Conservation (phyloP, 2,329 filamentous ascomycete species). For the Chrysoporthe puriensis region DNA sequence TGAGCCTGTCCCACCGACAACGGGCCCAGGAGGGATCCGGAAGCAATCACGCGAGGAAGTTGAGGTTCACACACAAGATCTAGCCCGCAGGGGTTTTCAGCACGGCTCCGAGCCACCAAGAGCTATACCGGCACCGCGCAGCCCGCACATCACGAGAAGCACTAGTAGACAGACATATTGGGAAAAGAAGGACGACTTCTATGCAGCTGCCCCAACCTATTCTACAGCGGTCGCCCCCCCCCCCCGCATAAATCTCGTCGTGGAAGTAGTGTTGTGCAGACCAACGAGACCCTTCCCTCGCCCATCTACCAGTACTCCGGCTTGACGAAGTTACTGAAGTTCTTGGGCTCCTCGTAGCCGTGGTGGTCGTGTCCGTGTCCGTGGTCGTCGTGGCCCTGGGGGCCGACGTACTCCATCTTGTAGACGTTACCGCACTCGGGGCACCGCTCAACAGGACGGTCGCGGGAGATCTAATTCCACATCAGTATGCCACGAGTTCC, state of each 20-base stretch:
- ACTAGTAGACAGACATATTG: neutral
- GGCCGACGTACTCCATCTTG: constrained; percentile 97
- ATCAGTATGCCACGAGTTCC: constrained; percentile 9
- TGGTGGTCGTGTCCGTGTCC: constrained; percentile 56
- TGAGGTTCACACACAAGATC: neutral
- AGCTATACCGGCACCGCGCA: neutral
- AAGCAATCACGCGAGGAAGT: neutral
- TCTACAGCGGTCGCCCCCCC: constrained; percentile 42
- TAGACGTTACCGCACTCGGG: constrained; percentile 94
- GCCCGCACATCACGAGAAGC: constrained; percentile 1
- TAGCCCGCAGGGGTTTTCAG: neutral
- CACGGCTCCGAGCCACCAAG: neutral
- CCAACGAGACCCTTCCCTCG: neutral
- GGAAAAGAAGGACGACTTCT: constrained; percentile 32
- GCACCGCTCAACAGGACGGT: constrained; percentile 93
- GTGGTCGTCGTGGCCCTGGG: constrained; percentile 70
- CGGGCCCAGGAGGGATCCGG: no score
- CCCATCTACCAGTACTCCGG: constrained; percentile 82
- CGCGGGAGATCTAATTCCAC: constrained; percentile 70
- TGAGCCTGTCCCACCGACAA: neutral
- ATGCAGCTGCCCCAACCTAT: constrained; percentile 37
- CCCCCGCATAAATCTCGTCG: constrained; percentile 15
- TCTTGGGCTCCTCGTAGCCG: constrained; percentile 86
- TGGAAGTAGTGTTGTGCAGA: neutral
- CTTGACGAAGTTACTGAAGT: constrained; percentile 93